Evolutionary conservation across 2,329 filamentous ascomycete species (phyloP).

Genomic region (Dactylellina leptospora): DNA sequence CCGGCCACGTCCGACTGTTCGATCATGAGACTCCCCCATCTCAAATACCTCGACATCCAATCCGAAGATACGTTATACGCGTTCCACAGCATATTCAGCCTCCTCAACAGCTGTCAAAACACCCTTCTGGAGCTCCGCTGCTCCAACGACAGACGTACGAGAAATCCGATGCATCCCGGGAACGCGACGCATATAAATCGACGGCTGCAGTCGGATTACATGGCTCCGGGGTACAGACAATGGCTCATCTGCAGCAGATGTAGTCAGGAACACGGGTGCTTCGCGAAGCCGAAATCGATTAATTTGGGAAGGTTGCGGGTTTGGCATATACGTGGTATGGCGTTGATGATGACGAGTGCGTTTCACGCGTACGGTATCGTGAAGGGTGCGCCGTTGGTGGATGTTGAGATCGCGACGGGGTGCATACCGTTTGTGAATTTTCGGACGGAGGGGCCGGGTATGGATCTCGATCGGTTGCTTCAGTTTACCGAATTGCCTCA

Average conservation of each 20-base stretch:
- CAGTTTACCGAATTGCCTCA: too few relatives aligned
- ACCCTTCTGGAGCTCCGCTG: constrained; percentile 9
- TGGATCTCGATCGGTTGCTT: not conserved
- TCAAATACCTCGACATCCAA: constrained; percentile 2
- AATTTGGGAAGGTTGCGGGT: not conserved
- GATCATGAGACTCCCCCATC: not conserved
- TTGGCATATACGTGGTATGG: constrained; percentile 5
- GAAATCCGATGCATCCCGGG: not conserved
- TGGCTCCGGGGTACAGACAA: not conserved
- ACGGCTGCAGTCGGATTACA: not conserved
- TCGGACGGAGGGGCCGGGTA: not conserved
- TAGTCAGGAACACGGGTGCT: not conserved
- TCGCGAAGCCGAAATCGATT: not conserved
- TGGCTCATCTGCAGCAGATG: constrained; percentile 12
- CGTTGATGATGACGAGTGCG: not conserved
- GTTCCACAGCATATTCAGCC: constrained; percentile 17
- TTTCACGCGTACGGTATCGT: not conserved
- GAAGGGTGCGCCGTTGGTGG: not conserved
- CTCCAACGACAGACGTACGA: not conserved
- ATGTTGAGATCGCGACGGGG: constrained; percentile 2
- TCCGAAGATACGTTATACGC: not conserved
- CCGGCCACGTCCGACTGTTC: not conserved
- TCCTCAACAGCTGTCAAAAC: constrained; percentile 19
- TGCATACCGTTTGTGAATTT: not conserved
- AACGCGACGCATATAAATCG: not conserved